phyloP scores from a whole-genome alignment of 2,329 filamentous ascomycete species.

The Aspergillus awamori region DNA sequence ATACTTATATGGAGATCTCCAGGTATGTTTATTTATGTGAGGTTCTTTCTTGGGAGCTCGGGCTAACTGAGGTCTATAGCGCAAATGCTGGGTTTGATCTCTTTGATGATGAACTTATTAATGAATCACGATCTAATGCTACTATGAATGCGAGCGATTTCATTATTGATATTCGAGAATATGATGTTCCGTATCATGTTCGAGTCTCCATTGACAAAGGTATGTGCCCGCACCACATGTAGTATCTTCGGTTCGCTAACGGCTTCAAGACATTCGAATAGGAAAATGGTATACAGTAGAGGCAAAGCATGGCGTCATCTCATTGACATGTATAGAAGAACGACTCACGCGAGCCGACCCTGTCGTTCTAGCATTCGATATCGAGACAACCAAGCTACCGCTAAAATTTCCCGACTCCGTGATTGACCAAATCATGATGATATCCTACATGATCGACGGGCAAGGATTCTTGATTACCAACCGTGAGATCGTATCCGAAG shows the following conservation, averaged over 20 bases:
- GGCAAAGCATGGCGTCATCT: conserved; percentile 85
- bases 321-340: conserved; percentile 82
- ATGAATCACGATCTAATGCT: conserved; percentile 76
- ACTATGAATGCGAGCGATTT: conserved; percentile 92
- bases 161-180: conserved; percentile 98
- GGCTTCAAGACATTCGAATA: conserved; percentile 76
- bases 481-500: conserved; percentile 94
- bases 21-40: conserved; percentile 55
- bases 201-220: conserved; percentile 95
- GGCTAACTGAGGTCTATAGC: conserved; percentile 49
- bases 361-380: conserved; percentile 98
- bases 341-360: conserved; percentile 89
- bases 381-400: conserved; percentile 93
- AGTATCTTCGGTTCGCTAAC: conserved; percentile 25
- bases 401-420: conserved; percentile 95
- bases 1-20: conserved; percentile 95
- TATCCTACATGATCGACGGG: conserved; percentile 99
- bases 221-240: conserved; percentile 34
- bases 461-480: conserved; percentile 98
- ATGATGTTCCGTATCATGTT: conserved; percentile 98
- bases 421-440: conserved; percentile 99
- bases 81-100: conserved; percentile 85
- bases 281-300: conserved; percentile 98
- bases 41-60: background rate
- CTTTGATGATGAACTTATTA: conserved; percentile 86